Base-by-base conservation (phyloP, 768 basidiomycete genomes). In the Amyloporia xantha region DNA sequence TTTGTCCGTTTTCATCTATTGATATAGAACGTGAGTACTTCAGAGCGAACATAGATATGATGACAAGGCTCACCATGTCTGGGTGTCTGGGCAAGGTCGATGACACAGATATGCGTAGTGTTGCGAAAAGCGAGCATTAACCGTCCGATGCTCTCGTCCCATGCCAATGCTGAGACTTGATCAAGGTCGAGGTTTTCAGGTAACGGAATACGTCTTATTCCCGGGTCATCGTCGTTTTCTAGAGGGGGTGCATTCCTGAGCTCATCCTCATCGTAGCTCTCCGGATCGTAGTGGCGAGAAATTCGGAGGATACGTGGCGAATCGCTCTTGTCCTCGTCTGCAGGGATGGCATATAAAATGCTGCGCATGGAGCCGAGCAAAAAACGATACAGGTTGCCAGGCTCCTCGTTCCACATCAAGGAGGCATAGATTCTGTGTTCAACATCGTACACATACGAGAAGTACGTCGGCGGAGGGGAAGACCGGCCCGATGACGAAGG, bases 61-160 rank as follows among this genome's bases (percentile, higher is more conserved):
- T n/a, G n/a, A n/a, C n/a, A n/a, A n/a, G n/a, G n/a, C n/a, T n/a
- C n/a, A n/a, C n/a, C n/a, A n/a, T n/a, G n/a, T n/a, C n/a, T n/a
- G n/a, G n/a, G n/a, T n/a, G n/a, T n/a, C n/a, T n/a, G n/a, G n/a
- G n/a, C n/a, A n/a, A n/a, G n/a, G n/a, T n/a, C n/a, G n/a, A n/a
- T n/a, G n/a, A n/a, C n/a, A n/a, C n/a, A n/a, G n/a, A n/a, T n/a
- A n/a, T n/a, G n/a, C n/a, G n/a, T n/a, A n/a, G n/a, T n/a, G n/a
- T n/a, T n/a, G n/a, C n/a, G n/a, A n/a, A n/a, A n/a, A n/a, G n/a
- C n/a, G n/a, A n/a, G n/a, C n/a, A n/a, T n/a, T n/a, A n/a, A n/a
- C 33, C 82, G 70, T 3, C 82, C 83, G 11, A 76, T 78, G 20
- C 71, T 68, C 60, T 86, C 83, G 52, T 86, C 84, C 79, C 80